Evolutionary conservation across 78 protist species (phyloP).

Genomic region (Ministeria vibrans): DNA sequence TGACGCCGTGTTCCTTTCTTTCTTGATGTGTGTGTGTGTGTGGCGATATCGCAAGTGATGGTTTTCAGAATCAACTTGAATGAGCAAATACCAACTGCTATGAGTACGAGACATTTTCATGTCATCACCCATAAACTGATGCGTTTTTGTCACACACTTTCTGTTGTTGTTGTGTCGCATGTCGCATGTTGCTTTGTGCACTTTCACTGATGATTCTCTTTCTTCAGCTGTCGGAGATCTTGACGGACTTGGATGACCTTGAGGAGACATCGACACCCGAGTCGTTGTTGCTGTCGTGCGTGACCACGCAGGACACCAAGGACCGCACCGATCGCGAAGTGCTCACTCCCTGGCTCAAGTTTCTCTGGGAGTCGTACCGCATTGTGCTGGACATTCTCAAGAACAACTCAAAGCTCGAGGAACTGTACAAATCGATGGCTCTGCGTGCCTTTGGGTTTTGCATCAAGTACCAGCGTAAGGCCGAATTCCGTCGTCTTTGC

Average conservation of each 20-base stretch:
- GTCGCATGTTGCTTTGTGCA: no score
- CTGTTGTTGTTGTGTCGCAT: no score
- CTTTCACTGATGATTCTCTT: background rate
- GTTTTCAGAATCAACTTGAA: no score
- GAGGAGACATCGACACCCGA: slow-evolving; percentile 59
- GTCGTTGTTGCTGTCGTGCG: slow-evolving; percentile 20
- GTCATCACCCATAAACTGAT: background rate
- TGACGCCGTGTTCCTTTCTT: no score
- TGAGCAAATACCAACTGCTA: no score
- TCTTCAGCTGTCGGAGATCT: no score
- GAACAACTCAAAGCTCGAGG: slow-evolving; percentile 62
- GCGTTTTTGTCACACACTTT: no score
- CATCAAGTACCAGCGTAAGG: slow-evolving; percentile 65
- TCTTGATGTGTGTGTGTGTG: no score
- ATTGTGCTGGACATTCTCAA: slow-evolving; percentile 67
- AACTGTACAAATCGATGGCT: slow-evolving; percentile 49
- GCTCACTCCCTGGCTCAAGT: slow-evolving; percentile 57
- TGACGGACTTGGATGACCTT: slow-evolving; percentile 17
- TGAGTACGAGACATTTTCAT: background rate
- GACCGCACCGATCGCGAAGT: slow-evolving; percentile 39
- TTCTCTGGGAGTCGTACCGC: slow-evolving; percentile 78
- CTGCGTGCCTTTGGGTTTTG: slow-evolving; percentile 70
- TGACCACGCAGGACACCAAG: slow-evolving; percentile 22
- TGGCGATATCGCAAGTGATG: no score
- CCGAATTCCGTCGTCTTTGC: slow-evolving; percentile 71